Conservation (phyloP, 768 basidiomycete species). For the Suillus luteus region DNA sequence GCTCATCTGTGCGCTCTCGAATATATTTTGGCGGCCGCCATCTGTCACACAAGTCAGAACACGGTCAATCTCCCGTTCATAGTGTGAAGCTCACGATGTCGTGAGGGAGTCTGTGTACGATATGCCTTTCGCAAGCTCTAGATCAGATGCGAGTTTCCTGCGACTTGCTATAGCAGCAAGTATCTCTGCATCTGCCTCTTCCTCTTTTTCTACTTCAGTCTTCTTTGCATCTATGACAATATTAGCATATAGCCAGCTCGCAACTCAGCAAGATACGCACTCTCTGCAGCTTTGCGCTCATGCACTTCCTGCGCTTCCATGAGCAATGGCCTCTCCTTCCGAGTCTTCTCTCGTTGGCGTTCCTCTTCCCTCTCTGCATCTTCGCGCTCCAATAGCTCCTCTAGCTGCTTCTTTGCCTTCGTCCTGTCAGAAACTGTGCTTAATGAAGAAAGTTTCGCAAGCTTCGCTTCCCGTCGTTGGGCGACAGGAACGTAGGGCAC, state of each 20-base stretch:
- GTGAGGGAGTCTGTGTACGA: constrained; percentile 84
- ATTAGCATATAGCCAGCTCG: constrained; percentile 20
- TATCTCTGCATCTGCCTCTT: constrained; percentile 89
- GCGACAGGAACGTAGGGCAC: constrained; percentile 88
- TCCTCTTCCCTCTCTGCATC: constrained; percentile 85
- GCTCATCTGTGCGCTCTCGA: constrained; percentile 64
- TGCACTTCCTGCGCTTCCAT: constrained; percentile 97
- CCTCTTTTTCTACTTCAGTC: constrained; percentile 79
- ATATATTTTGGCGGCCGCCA: constrained; percentile 90
- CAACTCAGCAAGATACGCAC: constrained; percentile 39
- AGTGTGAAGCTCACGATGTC: constrained; percentile 61
- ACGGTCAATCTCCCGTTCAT: background rate
- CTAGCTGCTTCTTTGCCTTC: constrained; percentile 47
- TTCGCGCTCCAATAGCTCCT: constrained; percentile 62
- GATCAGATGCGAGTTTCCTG: constrained; percentile 87
- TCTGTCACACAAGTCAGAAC: constrained; percentile 41
- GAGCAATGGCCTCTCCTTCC: constrained; percentile 86
- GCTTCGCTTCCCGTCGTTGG: constrained; percentile 78
- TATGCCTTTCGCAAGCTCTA: constrained; percentile 93
- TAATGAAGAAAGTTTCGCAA: constrained; percentile 71
- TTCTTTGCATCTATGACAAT: constrained; percentile 73
- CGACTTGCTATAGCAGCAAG: constrained; percentile 89
- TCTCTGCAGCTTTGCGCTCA: constrained; percentile 76
- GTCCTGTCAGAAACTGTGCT: constrained; percentile 57
- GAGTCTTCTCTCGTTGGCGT: constrained; percentile 63